These are phyloP conservation scores for Pelargonium nanum DNA, from an alignment of 345 rosid genomes.

Conservation along the genomic window DNA sequence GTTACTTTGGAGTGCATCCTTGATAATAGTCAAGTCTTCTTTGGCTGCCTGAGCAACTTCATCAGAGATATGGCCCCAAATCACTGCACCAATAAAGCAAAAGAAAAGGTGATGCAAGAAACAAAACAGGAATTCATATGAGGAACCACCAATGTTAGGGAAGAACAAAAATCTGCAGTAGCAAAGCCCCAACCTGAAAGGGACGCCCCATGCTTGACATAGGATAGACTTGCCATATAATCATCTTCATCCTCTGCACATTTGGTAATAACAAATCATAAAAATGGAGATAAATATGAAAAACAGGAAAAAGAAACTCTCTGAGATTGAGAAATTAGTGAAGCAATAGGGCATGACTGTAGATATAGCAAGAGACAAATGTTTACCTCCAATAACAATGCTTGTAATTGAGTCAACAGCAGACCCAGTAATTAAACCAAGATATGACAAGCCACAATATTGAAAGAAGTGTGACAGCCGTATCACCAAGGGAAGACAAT, in stretches of 20 bases:
- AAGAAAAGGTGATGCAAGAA: not conserved
- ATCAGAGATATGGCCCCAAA: conserved; percentile 47
- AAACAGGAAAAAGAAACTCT: not conserved
- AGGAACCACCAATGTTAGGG: not conserved
- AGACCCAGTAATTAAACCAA: conserved; percentile 59
- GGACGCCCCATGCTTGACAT: conserved; percentile 61
- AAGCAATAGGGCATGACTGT: conserved; percentile 1
- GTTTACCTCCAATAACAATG: conserved; percentile 38
- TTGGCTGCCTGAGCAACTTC: conserved; percentile 39
- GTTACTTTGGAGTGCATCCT: conserved; percentile 42
- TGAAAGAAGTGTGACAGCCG: conserved; percentile 38
- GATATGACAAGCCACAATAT: conserved; percentile 47
- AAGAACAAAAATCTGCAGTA: not conserved
- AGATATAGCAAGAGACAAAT: conserved; percentile 6
- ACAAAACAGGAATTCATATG: not conserved
- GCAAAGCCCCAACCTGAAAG: conserved; percentile 49
- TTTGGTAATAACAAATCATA: conserved; percentile 7
- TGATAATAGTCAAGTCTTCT: conserved; percentile 30
- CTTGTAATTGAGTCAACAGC: conserved; percentile 33
- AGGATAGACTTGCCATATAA: conserved; percentile 26
- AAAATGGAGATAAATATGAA: conserved; percentile 1
- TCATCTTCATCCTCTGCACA: conserved; percentile 51
- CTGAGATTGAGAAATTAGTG: not conserved
- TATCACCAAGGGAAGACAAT: conserved; percentile 30
- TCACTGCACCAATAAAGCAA: conserved; percentile 30